phyloP scores from a whole-genome alignment of 306 rosid species.

The Trifolium dubium region DNA sequence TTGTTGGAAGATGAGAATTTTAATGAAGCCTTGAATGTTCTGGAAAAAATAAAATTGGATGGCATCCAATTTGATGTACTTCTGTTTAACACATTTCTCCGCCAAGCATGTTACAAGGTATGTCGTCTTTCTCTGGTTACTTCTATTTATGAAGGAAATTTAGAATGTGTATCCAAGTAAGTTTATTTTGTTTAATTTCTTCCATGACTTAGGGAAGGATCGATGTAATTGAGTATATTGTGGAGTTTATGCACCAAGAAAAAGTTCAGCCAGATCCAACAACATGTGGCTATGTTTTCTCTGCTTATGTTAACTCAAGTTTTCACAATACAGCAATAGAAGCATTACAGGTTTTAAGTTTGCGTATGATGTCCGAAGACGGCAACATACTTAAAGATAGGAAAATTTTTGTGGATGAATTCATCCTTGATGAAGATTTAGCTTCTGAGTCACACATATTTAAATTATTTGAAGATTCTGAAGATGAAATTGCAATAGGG shows the following conservation, averaged over 20 bases:
- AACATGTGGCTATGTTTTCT: constrained; percentile 73
- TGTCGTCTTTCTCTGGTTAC: constrained; percentile 2
- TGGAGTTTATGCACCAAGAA: constrained; percentile 70
- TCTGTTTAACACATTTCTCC: constrained; percentile 67
- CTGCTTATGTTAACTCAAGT: constrained; percentile 59
- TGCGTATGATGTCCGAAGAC: constrained; percentile 62
- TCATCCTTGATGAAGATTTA: constrained; percentile 59
- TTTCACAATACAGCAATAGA: constrained; percentile 69
- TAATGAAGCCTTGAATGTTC: constrained; percentile 62
- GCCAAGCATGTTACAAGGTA: constrained; percentile 67
- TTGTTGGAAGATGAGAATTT: constrained; percentile 58
- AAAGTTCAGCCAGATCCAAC: constrained; percentile 62
- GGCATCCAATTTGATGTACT: constrained; percentile 62
- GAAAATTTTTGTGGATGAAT: constrained; percentile 46
- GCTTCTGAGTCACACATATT: constrained; percentile 58
- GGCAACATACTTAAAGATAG: constrained; percentile 44
- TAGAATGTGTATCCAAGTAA: background rate
- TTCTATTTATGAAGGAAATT: constrained; percentile 29
- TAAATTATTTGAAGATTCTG: constrained; percentile 57
- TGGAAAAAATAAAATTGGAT: constrained; percentile 69
- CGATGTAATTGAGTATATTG: constrained; percentile 71
- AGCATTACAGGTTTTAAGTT: constrained; percentile 70
- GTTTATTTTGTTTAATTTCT: constrained; percentile 5
- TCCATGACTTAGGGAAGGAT: constrained; percentile 63
- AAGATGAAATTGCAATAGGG: constrained; percentile 59